Percentiles rank a stretch among this genome's conserved stretches.
Conservation (phyloP, 164 flowering plant species). For the Vitis rupestris region DNA sequence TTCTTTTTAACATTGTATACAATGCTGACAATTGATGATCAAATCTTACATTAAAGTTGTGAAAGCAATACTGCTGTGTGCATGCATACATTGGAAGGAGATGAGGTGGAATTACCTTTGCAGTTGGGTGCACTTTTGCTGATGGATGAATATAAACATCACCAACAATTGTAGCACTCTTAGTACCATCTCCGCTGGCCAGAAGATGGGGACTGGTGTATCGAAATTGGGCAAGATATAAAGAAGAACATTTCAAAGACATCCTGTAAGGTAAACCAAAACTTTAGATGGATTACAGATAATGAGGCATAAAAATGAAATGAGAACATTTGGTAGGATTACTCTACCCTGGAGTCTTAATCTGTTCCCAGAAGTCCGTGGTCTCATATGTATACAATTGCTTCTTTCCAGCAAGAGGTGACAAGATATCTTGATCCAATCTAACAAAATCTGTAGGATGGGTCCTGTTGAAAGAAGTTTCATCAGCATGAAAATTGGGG, state of each 20-base stretch:
- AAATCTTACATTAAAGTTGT: too few species aligned
- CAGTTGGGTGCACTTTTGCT: slow-evolving; percentile 95
- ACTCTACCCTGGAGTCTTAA: slow-evolving; percentile 91
- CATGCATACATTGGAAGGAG: background rate
- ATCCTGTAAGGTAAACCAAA: slow-evolving; percentile 47
- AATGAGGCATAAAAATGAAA: background rate
- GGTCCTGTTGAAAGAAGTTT: slow-evolving; percentile 41
- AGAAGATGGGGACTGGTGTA: slow-evolving; percentile 71
- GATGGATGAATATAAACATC: slow-evolving; percentile 96
- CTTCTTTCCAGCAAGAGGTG: slow-evolving; percentile 98
- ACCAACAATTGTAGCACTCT: slow-evolving; percentile 65
- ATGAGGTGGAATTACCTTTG: slow-evolving; percentile 58
- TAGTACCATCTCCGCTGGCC: slow-evolving; percentile 83
- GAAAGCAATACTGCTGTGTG: too few species aligned
- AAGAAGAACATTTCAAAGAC: slow-evolving; percentile 86
- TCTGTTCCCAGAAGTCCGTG: slow-evolving; percentile 96
- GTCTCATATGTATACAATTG: slow-evolving; percentile 86
- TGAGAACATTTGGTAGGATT: slow-evolving; percentile 1
- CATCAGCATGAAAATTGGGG: background rate
- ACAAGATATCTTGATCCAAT: slow-evolving; percentile 93
- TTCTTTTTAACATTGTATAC: background rate
- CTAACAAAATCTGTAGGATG: slow-evolving; percentile 84
- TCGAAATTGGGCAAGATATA: slow-evolving; percentile 81
- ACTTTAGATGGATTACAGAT: background rate
- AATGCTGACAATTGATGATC: background rate